phyloP scores from a whole-genome alignment of 345 rosid genomes.

The Gossypium herbaceum region DNA sequence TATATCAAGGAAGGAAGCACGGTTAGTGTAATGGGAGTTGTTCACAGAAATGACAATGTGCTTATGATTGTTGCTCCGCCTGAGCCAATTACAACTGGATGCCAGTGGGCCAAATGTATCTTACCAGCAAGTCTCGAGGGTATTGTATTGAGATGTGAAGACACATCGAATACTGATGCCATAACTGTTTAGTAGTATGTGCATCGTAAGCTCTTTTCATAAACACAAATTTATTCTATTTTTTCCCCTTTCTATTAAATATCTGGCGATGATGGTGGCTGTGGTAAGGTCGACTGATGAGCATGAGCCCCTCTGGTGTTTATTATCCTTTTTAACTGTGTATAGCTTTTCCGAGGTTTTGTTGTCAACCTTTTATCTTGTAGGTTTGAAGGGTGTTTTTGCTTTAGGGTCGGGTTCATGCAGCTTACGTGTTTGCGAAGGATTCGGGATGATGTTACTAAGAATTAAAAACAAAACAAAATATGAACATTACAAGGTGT shows the following conservation, averaged over 20 bases:
- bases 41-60: conserved; percentile 91
- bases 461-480: background rate
- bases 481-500: background rate
- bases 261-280: background rate
- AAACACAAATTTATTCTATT: background rate
- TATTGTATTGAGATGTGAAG: conserved; percentile 92
- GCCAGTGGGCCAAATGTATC: conserved; percentile 79
- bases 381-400: background rate
- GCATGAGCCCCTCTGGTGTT: background rate
- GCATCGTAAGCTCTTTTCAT: background rate
- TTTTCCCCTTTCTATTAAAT: background rate
- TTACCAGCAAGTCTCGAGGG: conserved; percentile 92
- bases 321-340: background rate
- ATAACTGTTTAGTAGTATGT: conserved; percentile 65
- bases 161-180: conserved; percentile 80
- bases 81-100: conserved; percentile 79
- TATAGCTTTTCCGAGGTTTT: background rate
- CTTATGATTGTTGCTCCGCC: conserved; percentile 88
- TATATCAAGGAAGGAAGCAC: conserved; percentile 98
- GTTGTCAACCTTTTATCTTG: background rate
- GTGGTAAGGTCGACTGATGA: background rate
- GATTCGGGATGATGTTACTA: background rate
- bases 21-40: conserved; percentile 90
- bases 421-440: background rate
- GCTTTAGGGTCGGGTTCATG: background rate